Base-by-base conservation (phyloP, 1,284 basidiomycete species). In the Fistulinella cinereoalba region DNA sequence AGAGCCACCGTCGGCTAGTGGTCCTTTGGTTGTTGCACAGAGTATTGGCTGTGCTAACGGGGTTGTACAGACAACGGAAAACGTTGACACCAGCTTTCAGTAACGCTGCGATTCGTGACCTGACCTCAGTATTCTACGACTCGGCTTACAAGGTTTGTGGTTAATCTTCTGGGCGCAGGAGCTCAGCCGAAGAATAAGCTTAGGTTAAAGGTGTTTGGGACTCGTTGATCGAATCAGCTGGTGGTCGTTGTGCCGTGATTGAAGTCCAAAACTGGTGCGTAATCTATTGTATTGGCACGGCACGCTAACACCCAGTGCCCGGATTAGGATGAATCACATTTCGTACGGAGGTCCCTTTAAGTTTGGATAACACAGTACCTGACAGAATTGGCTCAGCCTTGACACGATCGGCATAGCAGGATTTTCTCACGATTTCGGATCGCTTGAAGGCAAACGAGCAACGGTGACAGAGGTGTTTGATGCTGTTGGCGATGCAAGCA, bases 381-480 rank as follows among this genome's bases (percentile, higher is more conserved):
- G 3, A 79, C 76, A 4, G 16, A 3, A 3, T 11, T 23, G 12
- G 5, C 27, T 9, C 47, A 81, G 79, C 1, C 69, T 82, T 7
- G 80, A 83, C 58, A 74, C 73, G 3, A 71, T 83, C 44, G 80
- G 82, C 2, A 78, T 82, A 40, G 77, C 78, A 1, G 80, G 79
- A 0, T 83, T 84, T 54, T 74, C 75, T 3, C 77, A 82, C 56
- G 71, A 81, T 52, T 83, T 83, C 53, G 71, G 71, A 4, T 66
- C 77, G 1, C 64, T 83, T 18, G 70, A 76, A 6, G 79, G 77
- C 9, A 68, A 76, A 53, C 54, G 59, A 3, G 67, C 74, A 2
- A 49, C 68, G 3, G 72, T 81, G 5, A 68, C 72, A 0, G 70
- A 74, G 4, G 65, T 72, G 1, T 78, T 82, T 45, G 72, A 79